Percentiles rank a stretch among this genome's conserved stretches.
phyloP scores from a whole-genome alignment of 805 yeast species.

The Blastobotrys terrestris region DNA sequence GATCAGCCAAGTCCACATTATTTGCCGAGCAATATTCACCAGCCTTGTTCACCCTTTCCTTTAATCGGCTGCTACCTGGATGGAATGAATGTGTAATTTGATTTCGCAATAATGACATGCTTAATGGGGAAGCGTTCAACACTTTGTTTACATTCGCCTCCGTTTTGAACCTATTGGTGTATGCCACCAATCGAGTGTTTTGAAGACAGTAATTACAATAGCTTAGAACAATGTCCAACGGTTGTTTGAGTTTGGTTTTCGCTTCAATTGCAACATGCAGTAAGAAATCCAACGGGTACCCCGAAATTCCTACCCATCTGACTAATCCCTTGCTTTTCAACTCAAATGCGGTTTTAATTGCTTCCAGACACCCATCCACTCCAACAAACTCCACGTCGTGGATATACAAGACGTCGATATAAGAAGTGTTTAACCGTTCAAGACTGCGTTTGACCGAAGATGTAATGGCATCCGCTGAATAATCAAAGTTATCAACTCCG shows the following conservation, averaged over 20 bases:
- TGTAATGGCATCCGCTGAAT: constrained; percentile 53
- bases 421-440: constrained; percentile 54
- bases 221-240: constrained; percentile 68
- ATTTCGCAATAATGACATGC: constrained; percentile 78
- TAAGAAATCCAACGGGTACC: constrained; percentile 74
- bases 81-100: constrained; percentile 68
- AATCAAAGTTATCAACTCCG: constrained; percentile 64
- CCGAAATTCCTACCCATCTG: constrained; percentile 68
- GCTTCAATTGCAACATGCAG: constrained; percentile 42
- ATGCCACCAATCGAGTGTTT: constrained; percentile 50
- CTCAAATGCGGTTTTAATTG: constrained; percentile 51
- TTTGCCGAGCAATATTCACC: constrained; percentile 42
- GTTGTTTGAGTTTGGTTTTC: constrained; percentile 42
- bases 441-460: constrained; percentile 61
- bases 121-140: constrained; percentile 78
- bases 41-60: constrained; percentile 38
- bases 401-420: constrained; percentile 74
- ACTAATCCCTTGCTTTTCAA: constrained; percentile 61
- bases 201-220: constrained; percentile 82
- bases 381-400: constrained; percentile 84
- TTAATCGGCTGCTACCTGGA: constrained; percentile 63
- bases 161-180: constrained; percentile 30
- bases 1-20: constrained; percentile 66
- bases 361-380: constrained; percentile 48
- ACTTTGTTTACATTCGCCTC: constrained; percentile 53